Conservation (phyloP, 148 eudicot species). For the Cornus controversa region DNA sequence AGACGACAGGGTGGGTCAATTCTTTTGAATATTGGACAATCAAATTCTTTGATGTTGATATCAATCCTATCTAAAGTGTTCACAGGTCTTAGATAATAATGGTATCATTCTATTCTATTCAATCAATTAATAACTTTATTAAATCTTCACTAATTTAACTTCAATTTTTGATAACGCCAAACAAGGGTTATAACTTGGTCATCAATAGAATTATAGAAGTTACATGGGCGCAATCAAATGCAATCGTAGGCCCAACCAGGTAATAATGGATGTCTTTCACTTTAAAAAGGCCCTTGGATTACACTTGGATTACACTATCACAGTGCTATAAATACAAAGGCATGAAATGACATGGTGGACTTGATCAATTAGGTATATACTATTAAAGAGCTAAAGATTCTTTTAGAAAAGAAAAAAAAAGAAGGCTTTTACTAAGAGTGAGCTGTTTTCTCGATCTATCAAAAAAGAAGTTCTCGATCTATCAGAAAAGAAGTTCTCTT, state of each 20-base stretch:
- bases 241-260: neutral
- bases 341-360: no score
- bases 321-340: no score
- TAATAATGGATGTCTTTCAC: neutral
- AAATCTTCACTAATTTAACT: no score
- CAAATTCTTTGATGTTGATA: no score
- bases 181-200: neutral
- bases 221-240: neutral
- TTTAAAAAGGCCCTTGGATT: neutral
- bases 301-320: neutral
- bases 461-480: neutral
- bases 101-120: no score
- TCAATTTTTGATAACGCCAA: no score
- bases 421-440: neutral
- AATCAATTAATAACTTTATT: no score
- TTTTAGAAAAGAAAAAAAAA: neutral
- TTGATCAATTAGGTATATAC: neutral
- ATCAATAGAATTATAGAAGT: neutral
- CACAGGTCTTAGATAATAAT: no score
- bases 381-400: neutral
- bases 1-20: no score
- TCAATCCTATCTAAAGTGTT: no score
- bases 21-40: no score
- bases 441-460: neutral
- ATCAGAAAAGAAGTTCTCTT: neutral